These are phyloP conservation scores for Penicillium sp. DNA, from an alignment of 2,329 filamentous ascomycete genomes.

Conservation along the genomic window DNA sequence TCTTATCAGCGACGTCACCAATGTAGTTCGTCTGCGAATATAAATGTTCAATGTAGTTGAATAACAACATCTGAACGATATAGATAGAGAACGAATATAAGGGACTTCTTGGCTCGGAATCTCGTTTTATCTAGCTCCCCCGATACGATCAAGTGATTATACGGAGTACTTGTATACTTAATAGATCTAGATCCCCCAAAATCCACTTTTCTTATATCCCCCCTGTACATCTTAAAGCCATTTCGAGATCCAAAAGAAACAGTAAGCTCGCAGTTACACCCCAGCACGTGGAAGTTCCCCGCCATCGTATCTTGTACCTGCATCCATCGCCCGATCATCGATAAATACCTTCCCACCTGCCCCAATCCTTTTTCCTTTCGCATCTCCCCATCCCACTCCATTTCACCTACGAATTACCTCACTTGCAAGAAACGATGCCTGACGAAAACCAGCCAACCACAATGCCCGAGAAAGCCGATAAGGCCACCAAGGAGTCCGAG, in stretches of 20 bases:
- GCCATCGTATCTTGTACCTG: not conserved
- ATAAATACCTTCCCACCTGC: not conserved
- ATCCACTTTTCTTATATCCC: not conserved
- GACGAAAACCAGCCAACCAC: not conserved
- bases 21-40: not conserved
- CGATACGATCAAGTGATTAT: not conserved
- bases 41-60: not conserved
- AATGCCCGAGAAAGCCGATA: not conserved
- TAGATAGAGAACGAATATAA: conserved; percentile 4
- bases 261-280: not conserved
- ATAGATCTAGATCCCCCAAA: conserved; percentile 1
- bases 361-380: not conserved
- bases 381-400: not conserved
- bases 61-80: not conserved
- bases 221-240: not conserved
- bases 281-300: not conserved
- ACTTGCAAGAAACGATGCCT: not conserved
- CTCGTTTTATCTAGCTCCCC: not conserved
- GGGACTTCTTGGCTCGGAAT: not conserved
- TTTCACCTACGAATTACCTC: not conserved
- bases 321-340: not conserved
- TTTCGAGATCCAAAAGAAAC: not conserved
- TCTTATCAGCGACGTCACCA: conserved; percentile 32
- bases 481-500: conserved; percentile 24
- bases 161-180: not conserved